These are phyloP conservation scores for Filobasidium floriforme DNA, from an alignment of 768 basidiomycete genomes.

Conservation along the genomic window DNA sequence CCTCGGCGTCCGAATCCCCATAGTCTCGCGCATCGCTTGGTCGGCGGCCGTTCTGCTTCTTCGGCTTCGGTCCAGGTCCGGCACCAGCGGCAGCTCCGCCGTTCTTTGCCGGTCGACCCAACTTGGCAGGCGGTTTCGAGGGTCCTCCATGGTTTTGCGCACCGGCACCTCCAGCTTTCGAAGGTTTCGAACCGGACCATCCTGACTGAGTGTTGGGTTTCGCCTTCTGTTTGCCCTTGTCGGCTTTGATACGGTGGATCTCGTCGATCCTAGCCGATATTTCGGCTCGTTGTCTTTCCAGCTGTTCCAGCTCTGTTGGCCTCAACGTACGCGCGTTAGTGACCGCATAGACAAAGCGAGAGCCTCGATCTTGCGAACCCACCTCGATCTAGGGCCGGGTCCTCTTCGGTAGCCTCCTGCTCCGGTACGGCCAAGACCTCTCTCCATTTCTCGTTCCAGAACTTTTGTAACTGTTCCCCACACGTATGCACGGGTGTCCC, in stretches of 20 bases:
- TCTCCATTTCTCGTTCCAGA: constrained; percentile 87
- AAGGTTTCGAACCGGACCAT: constrained; percentile 17
- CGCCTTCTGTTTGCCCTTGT: constrained; percentile 1
- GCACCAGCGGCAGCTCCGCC: neutral
- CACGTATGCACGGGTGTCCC: constrained; percentile 79
- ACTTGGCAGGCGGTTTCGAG: constrained; percentile 7
- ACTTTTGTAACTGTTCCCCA: constrained; percentile 70
- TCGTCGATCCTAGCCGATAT: constrained; percentile 9
- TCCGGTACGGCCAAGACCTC: constrained; percentile 4
- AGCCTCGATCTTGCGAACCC: neutral
- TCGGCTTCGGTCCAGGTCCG: constrained; percentile 20
- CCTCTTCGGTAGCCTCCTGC: constrained; percentile 55
- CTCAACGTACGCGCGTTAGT: neutral
- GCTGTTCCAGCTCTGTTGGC: constrained; percentile 8
- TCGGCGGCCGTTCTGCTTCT: constrained; percentile 31
- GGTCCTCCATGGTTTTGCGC: neutral
- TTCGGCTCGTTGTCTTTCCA: constrained; percentile 13
- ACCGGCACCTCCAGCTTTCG: constrained; percentile 22
- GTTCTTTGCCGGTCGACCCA: constrained; percentile 11
- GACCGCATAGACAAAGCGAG: constrained; percentile 49
- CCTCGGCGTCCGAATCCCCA: constrained; percentile 32
- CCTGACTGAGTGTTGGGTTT: neutral
- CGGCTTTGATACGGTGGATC: constrained; percentile 4
- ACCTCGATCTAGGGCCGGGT: constrained; percentile 27
- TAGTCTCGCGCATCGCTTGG: constrained; percentile 28